Base-by-base conservation (phyloP, 73 alveolate species). In the Symbiodinium natans region DNA sequence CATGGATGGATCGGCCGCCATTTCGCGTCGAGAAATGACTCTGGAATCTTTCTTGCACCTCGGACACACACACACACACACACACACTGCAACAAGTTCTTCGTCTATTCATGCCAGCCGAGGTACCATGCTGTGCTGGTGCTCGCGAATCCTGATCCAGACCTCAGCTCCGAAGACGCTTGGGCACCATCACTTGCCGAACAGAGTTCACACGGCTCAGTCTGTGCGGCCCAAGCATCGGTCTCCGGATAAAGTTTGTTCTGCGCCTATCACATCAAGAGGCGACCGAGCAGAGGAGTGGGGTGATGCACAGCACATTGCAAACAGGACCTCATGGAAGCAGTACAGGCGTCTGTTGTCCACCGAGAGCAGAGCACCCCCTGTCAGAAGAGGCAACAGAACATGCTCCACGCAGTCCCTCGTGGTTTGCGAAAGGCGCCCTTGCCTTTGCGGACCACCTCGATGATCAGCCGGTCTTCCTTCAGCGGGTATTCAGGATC, bases 291-390 rank as follows among this genome's bases (percentile, higher is more conserved):
- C n/a, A n/a, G n/a, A n/a, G n/a, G n/a, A n/a, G n/a, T n/a, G n/a
- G n/a, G n/a, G n/a, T n/a, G n/a, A n/a, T n/a, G n/a, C n/a, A n/a
- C n/a, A n/a, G n/a, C n/a, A n/a, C n/a, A n/a, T n/a, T n/a, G n/a
- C n/a, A n/a, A n/a, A n/a, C n/a, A n/a, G n/a, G 33, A 80, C 97
- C 80, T 90, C 56, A 3, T 31, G 74, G 40, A 90, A 90, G 34
- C 97, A 90, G 88, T 71, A 90, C 31, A 90, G 97, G 80, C 97
- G 97, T 11, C 97, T 88, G 40, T 90, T 90, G 88, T 90, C 97
- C 82, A 90, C 97, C 29, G 89, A 71, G 11, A 38, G 80, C 80
- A 90, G n/a, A 39, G 97, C 97, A 74, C 42, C 42, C 23, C 84
- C 84, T 74, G n/a, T n/a, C 63, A 48, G 63, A 8, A 52, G 71